Conservation (phyloP, 352 stramenopile species). For the Globisporangium yorkense region DNA sequence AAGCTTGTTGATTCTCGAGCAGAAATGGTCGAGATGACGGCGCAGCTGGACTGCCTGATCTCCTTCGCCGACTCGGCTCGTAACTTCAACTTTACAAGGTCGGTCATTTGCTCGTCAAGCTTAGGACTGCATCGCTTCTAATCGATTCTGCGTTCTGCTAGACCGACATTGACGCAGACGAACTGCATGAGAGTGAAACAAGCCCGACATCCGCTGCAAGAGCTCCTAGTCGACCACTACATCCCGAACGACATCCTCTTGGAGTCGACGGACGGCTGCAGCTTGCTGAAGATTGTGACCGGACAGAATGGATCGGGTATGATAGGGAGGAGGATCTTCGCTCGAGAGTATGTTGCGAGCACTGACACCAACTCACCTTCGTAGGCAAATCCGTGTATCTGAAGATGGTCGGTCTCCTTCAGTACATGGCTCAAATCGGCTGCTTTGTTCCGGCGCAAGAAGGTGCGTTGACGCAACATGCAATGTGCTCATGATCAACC, state of each 20-base stretch:
- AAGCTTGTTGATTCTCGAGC: background rate
- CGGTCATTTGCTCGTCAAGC: too few species aligned
- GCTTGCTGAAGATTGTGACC: slow-evolving; percentile 64
- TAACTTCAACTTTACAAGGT: slow-evolving; percentile 77
- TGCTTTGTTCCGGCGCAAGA: slow-evolving; percentile 70
- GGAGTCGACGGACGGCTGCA: slow-evolving; percentile 15
- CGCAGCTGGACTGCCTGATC: slow-evolving; percentile 66
- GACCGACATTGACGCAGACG: slow-evolving; percentile 39
- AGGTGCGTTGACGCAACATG: slow-evolving; percentile 19
- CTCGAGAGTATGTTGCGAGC: background rate
- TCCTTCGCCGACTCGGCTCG: slow-evolving; percentile 54
- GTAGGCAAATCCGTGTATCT: slow-evolving; percentile 85
- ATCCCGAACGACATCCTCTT: slow-evolving; percentile 77
- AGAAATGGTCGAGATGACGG: slow-evolving; percentile 72
- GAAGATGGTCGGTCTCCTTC: slow-evolving; percentile 79
- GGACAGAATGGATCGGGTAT: slow-evolving; percentile 83
- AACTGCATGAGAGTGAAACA: slow-evolving; percentile 49
- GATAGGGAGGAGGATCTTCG: background rate
- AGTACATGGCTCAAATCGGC: slow-evolving; percentile 84
- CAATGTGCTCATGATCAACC: background rate
- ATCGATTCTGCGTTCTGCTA: slow-evolving; percentile 3
- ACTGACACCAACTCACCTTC: background rate
- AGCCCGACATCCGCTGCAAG: slow-evolving; percentile 77
- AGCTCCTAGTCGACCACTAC: slow-evolving; percentile 77
- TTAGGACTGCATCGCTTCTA: background rate